A percentile compares a stretch with the other conserved stretches of the same genome.
Conservation (phyloP, 2,329 filamentous ascomycete genomes). For the Juglanconis sp. region DNA sequence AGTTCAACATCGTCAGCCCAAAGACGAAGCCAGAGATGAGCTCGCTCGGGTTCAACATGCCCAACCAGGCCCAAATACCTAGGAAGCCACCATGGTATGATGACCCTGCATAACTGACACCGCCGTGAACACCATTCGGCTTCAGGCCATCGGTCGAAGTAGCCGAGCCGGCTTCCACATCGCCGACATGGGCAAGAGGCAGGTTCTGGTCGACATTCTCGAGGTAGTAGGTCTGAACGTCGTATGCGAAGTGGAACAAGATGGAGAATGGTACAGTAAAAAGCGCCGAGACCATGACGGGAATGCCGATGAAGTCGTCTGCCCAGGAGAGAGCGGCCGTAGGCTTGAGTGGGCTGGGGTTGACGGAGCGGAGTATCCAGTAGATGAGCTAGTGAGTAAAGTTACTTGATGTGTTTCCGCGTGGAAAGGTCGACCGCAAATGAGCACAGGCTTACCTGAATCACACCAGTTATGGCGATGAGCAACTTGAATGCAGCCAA, state of each 20-base stretch:
- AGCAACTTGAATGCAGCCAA: conserved; percentile 33
- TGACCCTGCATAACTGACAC: conserved; percentile 14
- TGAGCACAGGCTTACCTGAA: conserved; percentile 22
- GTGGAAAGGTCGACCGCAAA: neutral
- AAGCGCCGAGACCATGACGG: conserved; percentile 24
- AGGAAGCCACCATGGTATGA: conserved; percentile 24
- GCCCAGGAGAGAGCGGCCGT: conserved; percentile 24
- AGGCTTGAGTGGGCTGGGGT: conserved; percentile 18
- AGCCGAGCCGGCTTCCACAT: neutral
- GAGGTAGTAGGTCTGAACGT: conserved; percentile 24
- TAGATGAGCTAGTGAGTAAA: conserved; percentile 22
- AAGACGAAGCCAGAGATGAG: conserved; percentile 16
- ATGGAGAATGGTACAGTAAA: conserved; percentile 27
- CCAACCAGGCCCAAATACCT: conserved; percentile 22
- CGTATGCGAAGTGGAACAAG: conserved; percentile 26
- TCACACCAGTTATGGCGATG: conserved; percentile 27
- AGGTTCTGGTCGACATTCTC: conserved; percentile 10
- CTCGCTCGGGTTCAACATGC: conserved; percentile 22
- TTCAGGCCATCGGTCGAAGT: neutral
- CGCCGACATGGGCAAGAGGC: conserved; percentile 4
- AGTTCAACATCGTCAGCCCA: conserved; percentile 16
- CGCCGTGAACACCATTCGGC: neutral
- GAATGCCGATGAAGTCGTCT: conserved; percentile 27
- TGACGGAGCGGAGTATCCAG: conserved; percentile 25
- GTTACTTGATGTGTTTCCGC: too few species aligned